Conservation (phyloP, 495 filamentous ascomycete species). For the Poronia punctata region DNA sequence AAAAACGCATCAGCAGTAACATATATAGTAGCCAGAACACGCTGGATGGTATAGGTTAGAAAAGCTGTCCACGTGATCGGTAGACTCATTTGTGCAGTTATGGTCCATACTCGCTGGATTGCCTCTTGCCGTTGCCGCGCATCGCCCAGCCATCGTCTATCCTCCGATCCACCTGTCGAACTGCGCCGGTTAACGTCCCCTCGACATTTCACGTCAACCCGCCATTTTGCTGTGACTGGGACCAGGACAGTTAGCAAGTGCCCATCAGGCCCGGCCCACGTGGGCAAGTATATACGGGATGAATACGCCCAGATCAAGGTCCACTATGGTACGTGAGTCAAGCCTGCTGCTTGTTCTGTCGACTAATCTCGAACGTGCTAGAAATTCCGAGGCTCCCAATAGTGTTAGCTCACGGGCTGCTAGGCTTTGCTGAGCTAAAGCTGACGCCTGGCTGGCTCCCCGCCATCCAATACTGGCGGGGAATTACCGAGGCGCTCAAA, state of each 20-base stretch:
- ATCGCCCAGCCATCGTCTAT: not conserved
- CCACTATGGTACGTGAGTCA: slow-evolving; percentile 54
- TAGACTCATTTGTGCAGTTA: too few species aligned
- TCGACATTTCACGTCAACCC: slow-evolving; percentile 2
- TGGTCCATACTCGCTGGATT: not conserved
- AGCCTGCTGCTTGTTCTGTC: not conserved
- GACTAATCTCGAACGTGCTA: not conserved
- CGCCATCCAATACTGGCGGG: slow-evolving; percentile 83
- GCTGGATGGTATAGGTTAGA: too few species aligned
- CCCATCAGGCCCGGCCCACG: slow-evolving; percentile 52
- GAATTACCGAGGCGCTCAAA: slow-evolving; percentile 71
- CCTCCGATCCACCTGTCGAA: too few species aligned
- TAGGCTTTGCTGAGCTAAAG: slow-evolving; percentile 83
- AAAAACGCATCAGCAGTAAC: too few species aligned
- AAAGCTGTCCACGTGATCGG: too few species aligned
- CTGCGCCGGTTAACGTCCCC: too few species aligned
- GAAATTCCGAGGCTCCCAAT: slow-evolving; percentile 59
- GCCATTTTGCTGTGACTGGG: slow-evolving; percentile 3
- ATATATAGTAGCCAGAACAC: too few species aligned
- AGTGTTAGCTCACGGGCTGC: slow-evolving; percentile 80
- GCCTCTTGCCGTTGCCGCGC: not conserved
- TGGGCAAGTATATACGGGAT: slow-evolving; percentile 65
- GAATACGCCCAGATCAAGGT: slow-evolving; percentile 68
- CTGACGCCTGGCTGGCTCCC: slow-evolving; percentile 65
- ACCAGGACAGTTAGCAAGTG: slow-evolving; percentile 36